Base-by-base conservation (phyloP, 1,139 yeast species). In the Arxiozyma slooffiae region DNA sequence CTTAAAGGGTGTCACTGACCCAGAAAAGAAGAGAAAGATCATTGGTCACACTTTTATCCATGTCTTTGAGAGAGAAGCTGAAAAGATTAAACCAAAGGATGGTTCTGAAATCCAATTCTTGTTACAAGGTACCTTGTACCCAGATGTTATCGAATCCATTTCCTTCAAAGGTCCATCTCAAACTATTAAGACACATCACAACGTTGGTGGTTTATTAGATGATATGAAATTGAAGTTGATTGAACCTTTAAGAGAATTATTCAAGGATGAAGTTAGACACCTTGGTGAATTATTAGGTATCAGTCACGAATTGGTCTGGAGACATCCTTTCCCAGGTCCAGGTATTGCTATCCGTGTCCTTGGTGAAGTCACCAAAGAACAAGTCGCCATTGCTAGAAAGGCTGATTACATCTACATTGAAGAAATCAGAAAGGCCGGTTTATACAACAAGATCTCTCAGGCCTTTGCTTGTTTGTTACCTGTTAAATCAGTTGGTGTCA, bases 321-420 rank as follows among this genome's bases (percentile, higher is more conserved):
- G 99, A 79, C 99, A 92, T 69, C 99, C 99, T 53, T 92, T 92
- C 96, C 99, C 99, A 65, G 99, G 99, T 68, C 99, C 99, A 69
- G 99, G 99, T 75, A 86, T 92, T 67, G 98, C 97, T 60, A 94
- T 92, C 69, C 84, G 99, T 74, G 95, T 92, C 53, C 77, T 92
- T 53, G 99, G 99, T 61, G 97, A 90, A 74, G 97, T 92, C 57
- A 87, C 96, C 55, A 85, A 81, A 60, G 82, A 77, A 57, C 98
- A 92, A 75, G 92, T 92, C 53, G 89, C 81, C 66, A 92, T 92
- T 69, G 98, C 98, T 49, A 86, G 97, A 74, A 92, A 89, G 69
- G 98, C 99, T 54, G 99, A 92, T 69, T 78, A 76, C 70, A 92
- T 92, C 63, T 92, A 87, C 79, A 92, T 92, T 67, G 95, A 86